A percentile compares a stretch with the other conserved stretches of the same genome.
Evolutionary conservation across 1,284 basidiomycete species (phyloP).

Genomic region (Anthracocystis panici-leucophaei): DNA sequence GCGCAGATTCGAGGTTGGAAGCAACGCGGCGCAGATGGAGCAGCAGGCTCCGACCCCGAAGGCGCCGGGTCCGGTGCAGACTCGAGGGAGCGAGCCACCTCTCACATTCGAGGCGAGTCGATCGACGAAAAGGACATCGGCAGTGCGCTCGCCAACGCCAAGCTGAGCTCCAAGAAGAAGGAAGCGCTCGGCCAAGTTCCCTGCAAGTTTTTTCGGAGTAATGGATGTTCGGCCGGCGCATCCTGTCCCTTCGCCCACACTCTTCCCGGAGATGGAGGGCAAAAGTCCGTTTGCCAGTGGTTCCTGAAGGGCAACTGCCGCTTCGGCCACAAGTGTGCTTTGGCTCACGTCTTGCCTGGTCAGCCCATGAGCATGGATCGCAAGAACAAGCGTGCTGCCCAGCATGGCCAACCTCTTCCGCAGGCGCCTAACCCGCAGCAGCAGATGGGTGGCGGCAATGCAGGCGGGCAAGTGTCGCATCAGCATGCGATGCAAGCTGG

Average conservation of each 20-base stretch:
- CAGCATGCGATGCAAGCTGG: background rate
- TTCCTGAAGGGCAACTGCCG: constrained; percentile 90
- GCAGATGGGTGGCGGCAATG: background rate
- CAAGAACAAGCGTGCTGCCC: constrained; percentile 97
- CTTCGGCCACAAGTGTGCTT: constrained; percentile 90
- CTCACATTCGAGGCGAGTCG: constrained; percentile 29
- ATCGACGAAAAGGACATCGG: constrained; percentile 56
- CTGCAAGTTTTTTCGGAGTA: constrained; percentile 91
- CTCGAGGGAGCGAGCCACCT: constrained; percentile 34
- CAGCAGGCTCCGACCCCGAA: constrained; percentile 28
- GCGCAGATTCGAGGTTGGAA: constrained; percentile 28
- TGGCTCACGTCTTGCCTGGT: constrained; percentile 89
- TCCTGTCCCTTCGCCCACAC: constrained; percentile 93
- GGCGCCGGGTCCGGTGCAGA: constrained; percentile 17
- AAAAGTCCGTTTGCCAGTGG: constrained; percentile 93
- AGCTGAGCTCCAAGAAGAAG: constrained; percentile 68
- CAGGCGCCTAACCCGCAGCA: constrained; percentile 26
- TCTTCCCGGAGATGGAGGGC: constrained; percentile 68
- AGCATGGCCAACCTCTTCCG: constrained; percentile 71
- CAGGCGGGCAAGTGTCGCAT: constrained; percentile 7
- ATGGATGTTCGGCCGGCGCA: constrained; percentile 84
- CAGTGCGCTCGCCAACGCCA: constrained; percentile 65
- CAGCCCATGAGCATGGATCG: constrained; percentile 88
- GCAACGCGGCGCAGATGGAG: constrained; percentile 23
- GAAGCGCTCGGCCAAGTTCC: constrained; percentile 94